Evolutionary conservation across 805 yeast genomes (phyloP), one percentile per base, ranked within the genome.

Genomic region (Ogataea nakhonphanomensis): DNA sequence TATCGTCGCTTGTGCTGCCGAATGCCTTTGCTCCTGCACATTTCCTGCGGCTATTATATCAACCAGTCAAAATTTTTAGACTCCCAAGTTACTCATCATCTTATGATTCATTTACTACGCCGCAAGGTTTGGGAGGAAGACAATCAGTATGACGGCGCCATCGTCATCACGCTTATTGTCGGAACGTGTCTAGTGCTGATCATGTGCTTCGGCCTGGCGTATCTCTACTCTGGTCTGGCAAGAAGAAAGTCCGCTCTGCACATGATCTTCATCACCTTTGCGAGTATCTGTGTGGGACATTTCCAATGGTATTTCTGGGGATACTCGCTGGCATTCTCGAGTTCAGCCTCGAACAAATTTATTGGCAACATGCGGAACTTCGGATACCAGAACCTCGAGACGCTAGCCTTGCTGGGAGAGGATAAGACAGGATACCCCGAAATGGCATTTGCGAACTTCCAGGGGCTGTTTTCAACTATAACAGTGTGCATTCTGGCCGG

Each of bases 251-350:
- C 88, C n/a, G 96, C 96, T 0, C 68, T 89, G 33, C 81, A 91
- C 12, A 75, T 87, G 75, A 79, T 89, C 23, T 87, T 95, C 84
- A 78, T 82, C 7, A 79, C 78, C n/a, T 59, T 87, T 29, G 75
- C 81, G 74, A 75, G 88, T 5, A 79, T 85, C 5, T 72, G 83
- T 48, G 78, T 88, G 7, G 51, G 52, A 8, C 44, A 54, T 14
- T 78, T 89, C 57, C 96, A 89, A 59, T 91, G 98, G 98, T 91
- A 89, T 63, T 88, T 91, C 59, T 93, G 98, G 96, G 97, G 96
- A n/a, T 90, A 87, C 60, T 87, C 96, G 0, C 65, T 91, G 30
- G 95, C 98, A 4, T 89, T 93, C 55, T 79, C 91, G 0, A 54
- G 72, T n/a, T 75, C 84, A 0, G 88, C 96, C 2, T 68, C 81